Percentiles rank a stretch among this genome's conserved stretches.
phyloP scores from a whole-genome alignment of 2,329 filamentous ascomycete genomes.

The Eutypella sp. region DNA sequence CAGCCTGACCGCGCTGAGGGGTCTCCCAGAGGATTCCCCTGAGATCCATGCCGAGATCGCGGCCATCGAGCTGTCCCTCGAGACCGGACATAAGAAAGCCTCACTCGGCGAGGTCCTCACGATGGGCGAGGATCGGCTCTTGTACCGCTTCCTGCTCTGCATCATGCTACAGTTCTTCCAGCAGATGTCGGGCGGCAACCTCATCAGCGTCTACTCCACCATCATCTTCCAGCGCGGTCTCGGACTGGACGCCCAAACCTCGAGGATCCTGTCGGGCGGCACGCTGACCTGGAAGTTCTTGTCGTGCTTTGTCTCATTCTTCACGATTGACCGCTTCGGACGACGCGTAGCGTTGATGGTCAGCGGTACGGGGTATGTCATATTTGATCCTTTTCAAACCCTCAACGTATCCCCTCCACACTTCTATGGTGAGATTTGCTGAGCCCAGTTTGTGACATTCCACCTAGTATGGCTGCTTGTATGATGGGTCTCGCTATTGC shows the following conservation, averaged over 20 bases:
- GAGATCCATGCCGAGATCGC: conserved; percentile 35
- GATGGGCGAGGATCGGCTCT: conserved; percentile 44
- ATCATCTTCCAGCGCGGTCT: conserved; percentile 37
- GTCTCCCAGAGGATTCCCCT: conserved; percentile 12
- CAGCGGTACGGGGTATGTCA: conserved; percentile 34
- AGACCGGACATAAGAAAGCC: conserved; percentile 31
- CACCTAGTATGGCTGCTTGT: conserved; percentile 40
- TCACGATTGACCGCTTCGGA: conserved; percentile 46
- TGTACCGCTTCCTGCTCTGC: conserved; percentile 46
- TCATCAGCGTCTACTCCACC: conserved; percentile 42
- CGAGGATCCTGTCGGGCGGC: conserved; percentile 38
- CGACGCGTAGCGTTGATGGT: conserved; percentile 47
- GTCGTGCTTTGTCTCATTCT: conserved; percentile 37
- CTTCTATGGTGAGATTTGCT: no score
- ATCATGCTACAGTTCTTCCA: conserved; percentile 45
- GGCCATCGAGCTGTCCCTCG: conserved; percentile 43
- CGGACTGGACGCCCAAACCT: conserved; percentile 29
- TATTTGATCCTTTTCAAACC: not conserved
- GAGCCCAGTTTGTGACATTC: no score
- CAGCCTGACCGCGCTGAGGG: conserved; percentile 25
- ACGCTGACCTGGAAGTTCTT: conserved; percentile 52
- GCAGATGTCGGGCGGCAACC: conserved; percentile 44
- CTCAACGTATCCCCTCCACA: no score
- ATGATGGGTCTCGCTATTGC: conserved; percentile 50
- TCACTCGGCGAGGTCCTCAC: conserved; percentile 39